Conservation (phyloP, 164 flowering plant species). For the Paratinospora sagittata region DNA sequence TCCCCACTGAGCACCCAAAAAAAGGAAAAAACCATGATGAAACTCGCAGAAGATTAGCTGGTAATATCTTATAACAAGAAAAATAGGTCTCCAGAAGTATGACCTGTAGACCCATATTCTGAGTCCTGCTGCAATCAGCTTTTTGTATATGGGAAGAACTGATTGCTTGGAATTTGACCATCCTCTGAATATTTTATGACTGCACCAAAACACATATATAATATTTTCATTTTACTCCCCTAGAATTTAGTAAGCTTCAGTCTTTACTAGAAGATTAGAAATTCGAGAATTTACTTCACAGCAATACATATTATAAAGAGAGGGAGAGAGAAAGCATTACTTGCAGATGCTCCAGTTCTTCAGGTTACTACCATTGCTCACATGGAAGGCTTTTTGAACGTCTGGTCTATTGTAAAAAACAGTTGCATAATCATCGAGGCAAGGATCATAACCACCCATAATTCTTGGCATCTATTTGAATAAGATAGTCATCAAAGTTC, state of each 20-base stretch:
- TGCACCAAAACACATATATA: conserved; percentile 33
- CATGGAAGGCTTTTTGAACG: conserved; percentile 92
- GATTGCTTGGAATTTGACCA: conserved; percentile 69
- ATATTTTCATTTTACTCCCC: neutral
- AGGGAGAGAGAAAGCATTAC: conserved; percentile 31
- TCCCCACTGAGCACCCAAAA: conserved; percentile 65
- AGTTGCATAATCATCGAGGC: conserved; percentile 67
- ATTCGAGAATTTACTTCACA: neutral
- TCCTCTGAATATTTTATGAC: conserved; percentile 33
- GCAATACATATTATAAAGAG: neutral
- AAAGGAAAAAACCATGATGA: neutral
- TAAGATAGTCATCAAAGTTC: neutral
- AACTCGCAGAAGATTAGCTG: neutral
- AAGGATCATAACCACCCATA: conserved; percentile 92
- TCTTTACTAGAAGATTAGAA: neutral
- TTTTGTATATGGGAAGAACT: conserved; percentile 79
- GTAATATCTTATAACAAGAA: neutral
- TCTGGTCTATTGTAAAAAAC: conserved; percentile 71
- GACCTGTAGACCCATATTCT: conserved; percentile 97
- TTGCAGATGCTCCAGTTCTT: conserved; percentile 95
- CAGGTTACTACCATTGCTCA: conserved; percentile 45
- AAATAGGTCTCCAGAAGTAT: neutral
- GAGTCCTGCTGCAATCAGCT: conserved; percentile 74
- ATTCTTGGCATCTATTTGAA: conserved; percentile 65
- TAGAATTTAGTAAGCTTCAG: neutral